Base-by-base conservation (phyloP, 164 flowering plant species). In the Vitis riparia region DNA sequence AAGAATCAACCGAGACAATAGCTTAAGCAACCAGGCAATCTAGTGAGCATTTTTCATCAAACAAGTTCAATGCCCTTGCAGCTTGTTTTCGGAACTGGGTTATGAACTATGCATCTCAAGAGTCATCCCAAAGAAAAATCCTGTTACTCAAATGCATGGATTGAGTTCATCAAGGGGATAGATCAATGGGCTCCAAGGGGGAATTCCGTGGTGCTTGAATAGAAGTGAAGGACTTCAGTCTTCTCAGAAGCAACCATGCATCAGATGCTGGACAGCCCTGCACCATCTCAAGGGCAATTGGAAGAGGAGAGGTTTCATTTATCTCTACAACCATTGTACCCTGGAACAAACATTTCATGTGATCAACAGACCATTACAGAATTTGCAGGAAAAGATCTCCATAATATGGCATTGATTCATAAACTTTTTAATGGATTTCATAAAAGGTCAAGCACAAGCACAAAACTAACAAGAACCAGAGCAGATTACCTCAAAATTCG, bases 251-350 rank as follows among this genome's bases (percentile, higher is more conserved):
- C 69, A 78, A 71, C 90, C 89, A 79, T 15, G 92, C 91, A 83
- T 86, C 93, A 57, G 93, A 90, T 63, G 83, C 51, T 48, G 86
- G 68, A 81, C 93, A 91, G 2, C 99, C 97, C 82, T 89, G 84
- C 50, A 69, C 73, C 94, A 95, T 87, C 84, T 90, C 94, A 56
- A 85, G 72, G 47, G 82, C 96, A 71, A 91, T 73, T n/a, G 97
- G 99, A 60, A 82, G 51, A 15, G 80, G 55, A 52, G 84, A 87
- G n/a, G 59, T 67, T 53, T 71, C 65, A 29, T 76, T 89, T 23
- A 93, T 77, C 81, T 93, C 88, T 48, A 95, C 68, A 62, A 86
- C 82, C 94, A 95, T 88, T 48, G 73, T 89, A 12, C 99, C 98
- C 99, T 94, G 81, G 19, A 73, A 66, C 29, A 71, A 68, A 62